phyloP scores from a whole-genome alignment of 2,329 filamentous ascomycete species.

The Ophiostoma ulmi region DNA sequence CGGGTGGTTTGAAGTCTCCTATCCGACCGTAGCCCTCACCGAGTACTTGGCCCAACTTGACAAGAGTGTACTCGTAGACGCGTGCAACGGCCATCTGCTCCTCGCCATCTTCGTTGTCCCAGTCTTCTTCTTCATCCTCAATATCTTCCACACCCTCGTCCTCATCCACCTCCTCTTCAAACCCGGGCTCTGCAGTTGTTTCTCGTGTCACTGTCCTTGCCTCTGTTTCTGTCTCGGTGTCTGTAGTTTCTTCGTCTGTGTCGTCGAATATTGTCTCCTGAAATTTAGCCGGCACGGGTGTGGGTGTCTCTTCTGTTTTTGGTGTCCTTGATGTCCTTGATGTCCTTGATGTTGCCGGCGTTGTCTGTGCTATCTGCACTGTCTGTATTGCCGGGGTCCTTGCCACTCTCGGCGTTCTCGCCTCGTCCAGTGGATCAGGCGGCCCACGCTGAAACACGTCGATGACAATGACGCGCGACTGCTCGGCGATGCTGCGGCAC shows the following conservation, averaged over 20 bases:
- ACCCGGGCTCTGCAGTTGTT: constrained; percentile 34
- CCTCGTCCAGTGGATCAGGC: constrained; percentile 22
- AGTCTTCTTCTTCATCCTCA: not conserved
- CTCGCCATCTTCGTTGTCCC: constrained; percentile 18
- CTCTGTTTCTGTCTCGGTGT: constrained; percentile 36
- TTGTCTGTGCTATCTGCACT: too few species aligned
- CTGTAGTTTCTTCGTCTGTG: not conserved
- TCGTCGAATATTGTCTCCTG: constrained; percentile 2
- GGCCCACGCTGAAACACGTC: constrained; percentile 54
- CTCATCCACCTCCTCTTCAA: not conserved
- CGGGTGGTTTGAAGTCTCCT: constrained; percentile 15
- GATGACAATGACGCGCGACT: constrained; percentile 65
- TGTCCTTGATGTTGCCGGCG: not conserved
- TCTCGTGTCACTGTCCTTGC: constrained; percentile 36
- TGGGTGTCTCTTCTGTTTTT: not conserved
- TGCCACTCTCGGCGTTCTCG: not conserved
- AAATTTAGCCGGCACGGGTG: not conserved
- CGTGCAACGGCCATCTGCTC: constrained; percentile 65
- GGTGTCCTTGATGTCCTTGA: not conserved
- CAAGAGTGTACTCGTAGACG: constrained; percentile 75
- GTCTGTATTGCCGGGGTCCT: not conserved
- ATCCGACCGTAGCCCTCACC: constrained; percentile 37
- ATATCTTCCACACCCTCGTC: constrained; percentile 32
- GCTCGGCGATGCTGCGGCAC: constrained; percentile 73
- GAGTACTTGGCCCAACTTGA: constrained; percentile 65